phyloP scores from a whole-genome alignment of 176 grass and related monocot species.

The Eremochloa ophiuroides region DNA sequence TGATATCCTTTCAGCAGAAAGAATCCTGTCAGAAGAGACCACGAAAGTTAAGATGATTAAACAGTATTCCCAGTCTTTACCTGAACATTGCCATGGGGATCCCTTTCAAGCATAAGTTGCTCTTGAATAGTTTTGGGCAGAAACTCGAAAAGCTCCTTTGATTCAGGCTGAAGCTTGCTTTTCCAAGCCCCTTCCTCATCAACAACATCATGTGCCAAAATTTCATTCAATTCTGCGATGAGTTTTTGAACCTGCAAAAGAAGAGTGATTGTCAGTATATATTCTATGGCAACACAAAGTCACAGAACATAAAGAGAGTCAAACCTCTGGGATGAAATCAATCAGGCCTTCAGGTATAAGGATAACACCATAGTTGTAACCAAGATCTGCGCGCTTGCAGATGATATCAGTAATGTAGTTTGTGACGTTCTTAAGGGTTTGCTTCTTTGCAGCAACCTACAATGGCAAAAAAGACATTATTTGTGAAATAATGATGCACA shows the following conservation, averaged over 20 bases:
- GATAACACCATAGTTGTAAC: conserved; percentile 97
- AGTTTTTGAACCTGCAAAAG: conserved; percentile 81
- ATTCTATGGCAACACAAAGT: neutral
- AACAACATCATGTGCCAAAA: conserved; percentile 87
- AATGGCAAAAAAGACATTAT: neutral
- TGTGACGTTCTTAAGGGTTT: conserved; percentile 91
- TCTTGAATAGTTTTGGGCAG: conserved; percentile 87
- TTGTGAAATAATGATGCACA: neutral
- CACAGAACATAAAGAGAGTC: neutral
- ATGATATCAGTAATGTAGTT: conserved; percentile 90
- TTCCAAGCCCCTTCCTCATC: conserved; percentile 90
- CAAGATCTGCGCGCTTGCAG: conserved; percentile 84
- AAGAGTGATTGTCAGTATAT: conserved; percentile 13
- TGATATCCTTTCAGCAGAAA: neutral
- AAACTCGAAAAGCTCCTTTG: conserved; percentile 70
- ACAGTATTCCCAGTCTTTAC: conserved; percentile 32
- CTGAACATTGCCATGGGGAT: conserved; percentile 99
- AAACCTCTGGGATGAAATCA: conserved; percentile 99
- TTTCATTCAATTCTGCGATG: conserved; percentile 94
- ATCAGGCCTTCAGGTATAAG: conserved; percentile 97
- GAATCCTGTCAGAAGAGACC: neutral
- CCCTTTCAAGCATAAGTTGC: conserved; percentile 96
- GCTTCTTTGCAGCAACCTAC: conserved; percentile 87
- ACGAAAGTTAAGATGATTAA: neutral
- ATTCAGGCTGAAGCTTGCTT: conserved; percentile 72